phyloP scores from a whole-genome alignment of 345 rosid genomes.

The Ceriops decandra region DNA sequence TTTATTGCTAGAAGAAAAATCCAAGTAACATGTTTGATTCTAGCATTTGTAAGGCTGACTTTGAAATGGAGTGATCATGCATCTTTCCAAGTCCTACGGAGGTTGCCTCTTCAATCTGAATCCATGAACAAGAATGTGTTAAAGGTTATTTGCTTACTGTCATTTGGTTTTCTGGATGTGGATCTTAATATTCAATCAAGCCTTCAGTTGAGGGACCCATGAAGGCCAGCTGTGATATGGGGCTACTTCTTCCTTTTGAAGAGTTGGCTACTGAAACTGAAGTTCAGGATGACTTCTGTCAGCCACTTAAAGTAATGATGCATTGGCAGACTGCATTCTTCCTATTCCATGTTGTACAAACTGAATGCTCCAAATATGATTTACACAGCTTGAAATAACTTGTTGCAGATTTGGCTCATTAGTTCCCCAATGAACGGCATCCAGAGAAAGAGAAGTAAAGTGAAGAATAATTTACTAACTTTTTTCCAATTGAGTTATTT shows the following conservation, averaged over 20 bases:
- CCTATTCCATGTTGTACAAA: conserved; percentile 64
- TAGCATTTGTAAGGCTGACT: too few relatives aligned
- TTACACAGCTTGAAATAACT: conserved; percentile 48
- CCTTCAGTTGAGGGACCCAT: conserved; percentile 44
- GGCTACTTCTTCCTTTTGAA: conserved; percentile 66
- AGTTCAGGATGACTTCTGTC: conserved; percentile 29
- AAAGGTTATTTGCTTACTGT: background rate
- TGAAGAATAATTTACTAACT: too few relatives aligned
- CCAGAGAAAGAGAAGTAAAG: too few relatives aligned
- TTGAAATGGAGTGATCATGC: too few relatives aligned
- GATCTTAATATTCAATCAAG: conserved; percentile 38
- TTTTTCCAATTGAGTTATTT: too few relatives aligned
- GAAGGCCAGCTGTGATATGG: conserved; percentile 43
- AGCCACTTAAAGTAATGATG: conserved; percentile 36
- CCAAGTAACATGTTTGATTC: conserved; percentile 6
- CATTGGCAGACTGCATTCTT: conserved; percentile 40
- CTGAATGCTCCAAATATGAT: conserved; percentile 72
- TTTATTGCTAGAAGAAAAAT: background rate
- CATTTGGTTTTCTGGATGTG: conserved; percentile 35
- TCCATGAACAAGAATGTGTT: too few relatives aligned
- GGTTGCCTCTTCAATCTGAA: background rate
- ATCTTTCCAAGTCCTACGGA: too few relatives aligned
- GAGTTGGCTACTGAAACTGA: conserved; percentile 48
- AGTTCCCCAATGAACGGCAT: background rate
- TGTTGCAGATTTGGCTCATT: conserved; percentile 47